phyloP scores from a whole-genome alignment of 495 filamentous ascomycete species.

The Umbilicaria muhlenbergii region DNA sequence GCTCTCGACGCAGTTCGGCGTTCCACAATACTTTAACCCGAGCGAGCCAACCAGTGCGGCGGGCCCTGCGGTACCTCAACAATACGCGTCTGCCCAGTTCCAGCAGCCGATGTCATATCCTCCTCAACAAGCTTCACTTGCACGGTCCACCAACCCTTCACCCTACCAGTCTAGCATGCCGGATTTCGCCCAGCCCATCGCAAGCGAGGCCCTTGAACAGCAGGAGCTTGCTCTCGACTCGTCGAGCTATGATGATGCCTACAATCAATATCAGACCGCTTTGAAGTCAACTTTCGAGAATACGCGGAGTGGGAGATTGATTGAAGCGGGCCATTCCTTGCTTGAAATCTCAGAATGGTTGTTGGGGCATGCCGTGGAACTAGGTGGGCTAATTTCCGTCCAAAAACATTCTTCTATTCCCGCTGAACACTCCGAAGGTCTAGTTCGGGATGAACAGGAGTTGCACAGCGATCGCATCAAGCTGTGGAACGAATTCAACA shows the following conservation, averaged over 20 bases:
- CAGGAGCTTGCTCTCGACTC: slow-evolving; percentile 19
- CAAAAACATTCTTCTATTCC: slow-evolving; percentile 9
- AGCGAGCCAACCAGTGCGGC: slow-evolving; percentile 51
- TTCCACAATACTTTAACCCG: slow-evolving; percentile 63
- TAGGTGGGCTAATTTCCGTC: slow-evolving; percentile 49
- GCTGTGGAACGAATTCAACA: slow-evolving; percentile 91
- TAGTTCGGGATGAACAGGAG: slow-evolving; percentile 58
- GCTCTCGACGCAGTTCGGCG: slow-evolving; percentile 50
- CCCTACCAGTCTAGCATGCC: slow-evolving; percentile 38
- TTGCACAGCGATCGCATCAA: slow-evolving; percentile 55
- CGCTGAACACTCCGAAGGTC: slow-evolving; percentile 30
- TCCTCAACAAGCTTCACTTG: slow-evolving; percentile 31
- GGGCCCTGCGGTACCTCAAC: slow-evolving; percentile 32
- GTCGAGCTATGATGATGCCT: slow-evolving; percentile 43
- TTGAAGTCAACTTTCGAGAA: slow-evolving; percentile 63
- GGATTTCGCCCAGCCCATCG: slow-evolving; percentile 29
- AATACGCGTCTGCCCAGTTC: slow-evolving; percentile 37
- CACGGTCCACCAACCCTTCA: slow-evolving; percentile 31
- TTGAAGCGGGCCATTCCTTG: slow-evolving; percentile 56
- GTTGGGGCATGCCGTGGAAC: slow-evolving; percentile 58
- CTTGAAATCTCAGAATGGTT: slow-evolving; percentile 76
- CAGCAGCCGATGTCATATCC: slow-evolving; percentile 35
- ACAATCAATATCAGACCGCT: slow-evolving; percentile 54
- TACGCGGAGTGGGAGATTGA: slow-evolving; percentile 55
- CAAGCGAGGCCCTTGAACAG: slow-evolving; percentile 9